Conservation (phyloP, 1,139 yeast genomes). For the Hyphopichia fennica region DNA sequence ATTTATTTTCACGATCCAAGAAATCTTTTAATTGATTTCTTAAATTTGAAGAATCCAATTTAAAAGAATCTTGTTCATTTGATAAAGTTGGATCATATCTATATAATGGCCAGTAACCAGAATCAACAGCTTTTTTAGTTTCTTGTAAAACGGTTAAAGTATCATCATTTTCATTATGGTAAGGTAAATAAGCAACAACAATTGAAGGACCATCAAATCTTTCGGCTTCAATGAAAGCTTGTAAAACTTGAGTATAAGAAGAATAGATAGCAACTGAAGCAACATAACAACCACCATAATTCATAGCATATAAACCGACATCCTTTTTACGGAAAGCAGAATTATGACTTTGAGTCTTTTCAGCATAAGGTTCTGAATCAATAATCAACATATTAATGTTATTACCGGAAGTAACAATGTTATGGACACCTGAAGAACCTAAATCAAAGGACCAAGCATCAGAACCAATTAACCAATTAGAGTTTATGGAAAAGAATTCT, state of each 20-base stretch:
- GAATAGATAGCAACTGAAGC: slow-evolving; percentile 95
- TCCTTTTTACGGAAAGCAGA: slow-evolving; percentile 75
- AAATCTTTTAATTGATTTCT: slow-evolving; percentile 75
- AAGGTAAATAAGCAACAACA: slow-evolving; percentile 87
- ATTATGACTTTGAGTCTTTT: slow-evolving; percentile 25
- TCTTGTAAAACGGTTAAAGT: slow-evolving; percentile 78
- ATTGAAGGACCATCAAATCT: slow-evolving; percentile 87
- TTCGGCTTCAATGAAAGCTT: slow-evolving; percentile 87
- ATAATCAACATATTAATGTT: slow-evolving; percentile 83
- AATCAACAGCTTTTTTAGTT: slow-evolving; percentile 86
- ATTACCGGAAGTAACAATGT: slow-evolving; percentile 70
- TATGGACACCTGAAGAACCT: slow-evolving; percentile 91
- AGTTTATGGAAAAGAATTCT: slow-evolving; percentile 44
- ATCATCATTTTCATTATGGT: slow-evolving; percentile 61
- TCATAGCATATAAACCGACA: slow-evolving; percentile 93
- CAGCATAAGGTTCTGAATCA: slow-evolving; percentile 84
- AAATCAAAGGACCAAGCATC: slow-evolving; percentile 95
- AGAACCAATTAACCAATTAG: slow-evolving; percentile 88
- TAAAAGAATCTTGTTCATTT: slow-evolving; percentile 56
- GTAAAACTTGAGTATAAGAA: slow-evolving; percentile 88
- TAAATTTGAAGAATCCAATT: slow-evolving; percentile 80
- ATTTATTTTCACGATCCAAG: slow-evolving; percentile 85
- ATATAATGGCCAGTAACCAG: slow-evolving; percentile 96
- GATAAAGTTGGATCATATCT: slow-evolving; percentile 69
- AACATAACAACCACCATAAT: slow-evolving; percentile 85